Percentiles rank a stretch among this genome's conserved stretches.
Evolutionary conservation across 768 basidiomycete species (phyloP).

Genomic region (Sarcomyxa edulis): DNA sequence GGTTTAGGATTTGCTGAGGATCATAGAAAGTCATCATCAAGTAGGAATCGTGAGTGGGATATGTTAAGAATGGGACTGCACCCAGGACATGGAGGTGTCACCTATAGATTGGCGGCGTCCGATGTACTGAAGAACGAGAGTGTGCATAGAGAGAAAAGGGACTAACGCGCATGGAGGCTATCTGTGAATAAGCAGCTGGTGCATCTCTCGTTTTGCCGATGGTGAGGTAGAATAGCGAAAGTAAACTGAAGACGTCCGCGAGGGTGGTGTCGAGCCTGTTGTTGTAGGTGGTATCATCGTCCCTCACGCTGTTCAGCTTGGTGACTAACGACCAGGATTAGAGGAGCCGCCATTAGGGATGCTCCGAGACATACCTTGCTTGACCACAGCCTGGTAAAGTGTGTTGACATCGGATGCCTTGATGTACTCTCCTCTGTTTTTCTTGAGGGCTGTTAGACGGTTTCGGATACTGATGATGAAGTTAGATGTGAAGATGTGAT

Average conservation of each 20-base stretch:
- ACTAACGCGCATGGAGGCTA: constrained; percentile 94
- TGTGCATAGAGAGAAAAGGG: constrained; percentile 4
- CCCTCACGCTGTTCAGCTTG: constrained; percentile 86
- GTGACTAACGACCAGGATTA: constrained; percentile 50
- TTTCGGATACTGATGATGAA: constrained; percentile 73
- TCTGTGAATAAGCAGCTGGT: constrained; percentile 93
- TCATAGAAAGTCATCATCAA: too few species aligned
- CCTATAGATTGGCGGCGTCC: too few species aligned
- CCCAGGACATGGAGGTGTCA: too few species aligned
- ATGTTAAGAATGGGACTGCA: too few species aligned
- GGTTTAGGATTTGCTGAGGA: constrained; percentile 88
- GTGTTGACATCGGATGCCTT: constrained; percentile 90
- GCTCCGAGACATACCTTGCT: constrained; percentile 62
- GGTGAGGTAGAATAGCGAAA: constrained; percentile 96
- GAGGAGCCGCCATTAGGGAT: background rate
- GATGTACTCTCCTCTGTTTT: constrained; percentile 89
- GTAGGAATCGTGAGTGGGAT: too few species aligned
- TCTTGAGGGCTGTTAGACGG: constrained; percentile 90
- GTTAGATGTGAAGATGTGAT: constrained; percentile 11
- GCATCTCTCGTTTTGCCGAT: constrained; percentile 94
- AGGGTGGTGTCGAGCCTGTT: constrained; percentile 95
- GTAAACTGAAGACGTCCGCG: constrained; percentile 90
- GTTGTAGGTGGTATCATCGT: constrained; percentile 65
- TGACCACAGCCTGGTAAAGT: constrained; percentile 89
- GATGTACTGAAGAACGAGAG: background rate